A percentile compares a stretch with the other conserved stretches of the same genome.
Conservation (phyloP, 2,329 filamentous ascomycete species). For the Stagonosporopsis rhizophila region DNA sequence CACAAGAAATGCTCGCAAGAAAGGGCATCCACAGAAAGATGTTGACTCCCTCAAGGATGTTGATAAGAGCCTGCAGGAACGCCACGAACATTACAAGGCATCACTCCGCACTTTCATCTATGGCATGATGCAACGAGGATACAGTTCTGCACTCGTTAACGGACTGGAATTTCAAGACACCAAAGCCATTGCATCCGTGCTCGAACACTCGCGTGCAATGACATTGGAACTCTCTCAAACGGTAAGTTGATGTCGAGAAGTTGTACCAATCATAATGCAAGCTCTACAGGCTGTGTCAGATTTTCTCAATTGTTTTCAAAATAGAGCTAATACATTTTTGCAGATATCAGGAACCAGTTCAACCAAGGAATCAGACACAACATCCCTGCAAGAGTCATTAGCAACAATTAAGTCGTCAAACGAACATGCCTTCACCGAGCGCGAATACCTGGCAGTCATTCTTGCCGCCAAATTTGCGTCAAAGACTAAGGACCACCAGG, state of each 20-base stretch:
- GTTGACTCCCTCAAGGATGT: slow-evolving; percentile 29
- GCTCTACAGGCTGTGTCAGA: background rate
- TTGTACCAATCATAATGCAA: background rate
- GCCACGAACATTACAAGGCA: slow-evolving; percentile 33
- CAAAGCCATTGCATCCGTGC: slow-evolving; percentile 57
- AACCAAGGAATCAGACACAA: slow-evolving; percentile 20
- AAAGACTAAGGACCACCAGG: slow-evolving; percentile 31
- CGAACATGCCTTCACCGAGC: slow-evolving; percentile 39
- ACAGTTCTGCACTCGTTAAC: slow-evolving; percentile 70
- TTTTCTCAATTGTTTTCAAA: background rate
- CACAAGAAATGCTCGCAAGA: slow-evolving; percentile 30
- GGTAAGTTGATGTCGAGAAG: slow-evolving; percentile 21
- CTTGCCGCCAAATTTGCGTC: slow-evolving; percentile 45
- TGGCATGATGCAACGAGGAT: slow-evolving; percentile 62
- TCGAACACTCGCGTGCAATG: slow-evolving; percentile 30
- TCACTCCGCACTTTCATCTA: slow-evolving; percentile 60
- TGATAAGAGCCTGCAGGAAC: slow-evolving; percentile 23
- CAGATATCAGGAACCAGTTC: slow-evolving; percentile 1
- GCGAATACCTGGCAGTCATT: slow-evolving; percentile 44
- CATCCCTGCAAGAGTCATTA: slow-evolving; percentile 30
- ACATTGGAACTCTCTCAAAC: slow-evolving; percentile 23
- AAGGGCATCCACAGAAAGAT: slow-evolving; percentile 27
- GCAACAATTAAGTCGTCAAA: slow-evolving; percentile 26
- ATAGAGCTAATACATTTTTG: slow-evolving; percentile 1
- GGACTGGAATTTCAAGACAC: slow-evolving; percentile 69